These are phyloP conservation scores for Cytospora schulzeri DNA, from an alignment of 2,329 filamentous ascomycete genomes.

Conservation along the genomic window DNA sequence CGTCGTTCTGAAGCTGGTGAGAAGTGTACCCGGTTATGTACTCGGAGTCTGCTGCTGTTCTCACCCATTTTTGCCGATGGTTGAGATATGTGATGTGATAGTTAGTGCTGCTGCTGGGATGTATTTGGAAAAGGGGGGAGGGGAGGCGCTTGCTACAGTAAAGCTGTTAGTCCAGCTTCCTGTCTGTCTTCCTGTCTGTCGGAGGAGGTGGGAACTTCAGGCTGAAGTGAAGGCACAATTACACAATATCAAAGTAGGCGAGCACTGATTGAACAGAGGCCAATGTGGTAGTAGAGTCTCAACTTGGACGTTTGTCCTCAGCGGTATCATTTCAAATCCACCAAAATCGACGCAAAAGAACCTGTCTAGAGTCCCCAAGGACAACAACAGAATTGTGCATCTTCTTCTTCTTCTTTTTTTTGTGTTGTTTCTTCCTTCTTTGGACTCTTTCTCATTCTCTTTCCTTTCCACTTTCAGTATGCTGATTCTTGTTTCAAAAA, in stretches of 20 bases:
- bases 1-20: too few relatives aligned
- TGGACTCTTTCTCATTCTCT: constrained; percentile 7
- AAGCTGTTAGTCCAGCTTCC: neutral
- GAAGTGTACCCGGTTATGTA: too few relatives aligned
- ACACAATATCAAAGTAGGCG: neutral
- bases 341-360: constrained; percentile 4
- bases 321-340: neutral
- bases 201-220: neutral
- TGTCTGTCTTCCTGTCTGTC: neutral
- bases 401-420: neutral
- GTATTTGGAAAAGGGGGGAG: too few relatives aligned
- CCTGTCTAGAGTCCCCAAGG: neutral
- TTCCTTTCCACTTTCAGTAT: constrained; percentile 11
- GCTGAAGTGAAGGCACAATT: too few relatives aligned
- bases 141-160: too few relatives aligned
- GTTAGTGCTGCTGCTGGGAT: too few relatives aligned
- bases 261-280: neutral
- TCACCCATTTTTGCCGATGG: too few relatives aligned
- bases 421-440: neutral
- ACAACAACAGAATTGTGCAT: neutral
- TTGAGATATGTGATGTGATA: too few relatives aligned
- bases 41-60: too few relatives aligned
- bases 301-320: constrained; percentile 7
- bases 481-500: constrained; percentile 1
- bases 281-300: constrained; percentile 1